Base-by-base conservation (phyloP, 1,284 basidiomycete species). In the Austroboletus rostrupii region DNA sequence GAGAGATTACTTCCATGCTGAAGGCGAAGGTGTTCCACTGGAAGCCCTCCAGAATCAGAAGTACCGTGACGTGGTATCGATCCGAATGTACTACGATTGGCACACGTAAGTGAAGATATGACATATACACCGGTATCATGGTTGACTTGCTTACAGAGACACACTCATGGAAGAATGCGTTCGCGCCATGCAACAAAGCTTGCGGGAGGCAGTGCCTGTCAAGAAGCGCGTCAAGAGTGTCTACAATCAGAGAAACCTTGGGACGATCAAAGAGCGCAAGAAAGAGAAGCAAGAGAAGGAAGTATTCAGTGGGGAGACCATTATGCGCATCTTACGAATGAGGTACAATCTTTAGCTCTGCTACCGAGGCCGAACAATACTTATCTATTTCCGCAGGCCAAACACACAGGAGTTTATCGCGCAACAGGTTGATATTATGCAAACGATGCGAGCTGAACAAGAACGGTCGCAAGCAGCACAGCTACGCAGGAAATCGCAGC, bases 151-250 rank as follows among this genome's bases (percentile, higher is more conserved):
- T 50, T 45, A 17, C 61, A 92, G 90, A 38, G 93, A 96, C 63
- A 86, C 85, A 14, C 73, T 95, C 33, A 95, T 95, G 92, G 92
- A 97, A 68, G 94, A 97, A 72, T 97, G 94, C 61, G 92, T 97
- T 29, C 83, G 91, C 5, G 87, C 90, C 79, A 96, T 87, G 87
- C 91, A 90, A 68, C 85, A 82, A 69, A 88, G 78, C 32, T 71
- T 97, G 42, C 80, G 83, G 12, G 80, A 83, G 21, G 77, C 83
- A 5, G 81, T 88, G 2, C 81, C 85, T n/a, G 77, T 90, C 53
- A 87, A 87, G 74, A 91, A 89, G 68, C 85, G 93, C 5, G 87
- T 86, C 5, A 98, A 97, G 78, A 90, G 91, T 52, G 90, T 97
- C 29, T 88, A 92, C 59, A 77, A 83, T 5, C 91, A 93, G 59